Percentiles rank a stretch among this genome's conserved stretches.
Evolutionary conservation across 2,329 filamentous ascomycete genomes (phyloP).

Genomic region (Epichloe glyceriae): DNA sequence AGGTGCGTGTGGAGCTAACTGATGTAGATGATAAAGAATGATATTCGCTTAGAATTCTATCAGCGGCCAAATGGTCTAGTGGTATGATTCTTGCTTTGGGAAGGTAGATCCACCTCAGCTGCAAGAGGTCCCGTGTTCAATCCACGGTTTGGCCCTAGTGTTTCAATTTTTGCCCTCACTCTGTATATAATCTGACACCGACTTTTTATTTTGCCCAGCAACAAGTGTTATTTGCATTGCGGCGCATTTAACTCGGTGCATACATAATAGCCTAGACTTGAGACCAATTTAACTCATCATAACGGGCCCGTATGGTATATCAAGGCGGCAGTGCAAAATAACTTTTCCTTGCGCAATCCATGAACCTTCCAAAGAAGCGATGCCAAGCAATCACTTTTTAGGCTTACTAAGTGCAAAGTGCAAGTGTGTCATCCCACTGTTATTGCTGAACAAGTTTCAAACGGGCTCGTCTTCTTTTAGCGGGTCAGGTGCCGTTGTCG

Average conservation of each 20-base stretch:
- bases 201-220: background rate
- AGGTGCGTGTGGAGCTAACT: background rate
- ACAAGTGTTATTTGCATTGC: background rate
- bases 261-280: background rate
- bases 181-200: background rate
- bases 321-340: no score
- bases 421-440: no score
- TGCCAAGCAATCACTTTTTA: no score
- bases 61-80: conserved; percentile 19
- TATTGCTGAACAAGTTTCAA: background rate
- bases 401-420: no score
- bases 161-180: conserved; percentile 3
- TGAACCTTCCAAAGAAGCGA: no score
- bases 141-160: conserved; percentile 15
- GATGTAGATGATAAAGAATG: background rate
- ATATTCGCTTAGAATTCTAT: rapidly evolving
- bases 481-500: background rate
- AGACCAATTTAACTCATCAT: no score
- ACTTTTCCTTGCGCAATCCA: no score
- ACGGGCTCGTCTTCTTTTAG: background rate
- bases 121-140: conserved; percentile 24
- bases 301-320: no score
- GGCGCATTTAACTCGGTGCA: background rate
- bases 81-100: conserved; percentile 24
- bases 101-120: conserved; percentile 5